Conservation (phyloP, 208 protist genomes). For the Spongospora subterranea region DNA sequence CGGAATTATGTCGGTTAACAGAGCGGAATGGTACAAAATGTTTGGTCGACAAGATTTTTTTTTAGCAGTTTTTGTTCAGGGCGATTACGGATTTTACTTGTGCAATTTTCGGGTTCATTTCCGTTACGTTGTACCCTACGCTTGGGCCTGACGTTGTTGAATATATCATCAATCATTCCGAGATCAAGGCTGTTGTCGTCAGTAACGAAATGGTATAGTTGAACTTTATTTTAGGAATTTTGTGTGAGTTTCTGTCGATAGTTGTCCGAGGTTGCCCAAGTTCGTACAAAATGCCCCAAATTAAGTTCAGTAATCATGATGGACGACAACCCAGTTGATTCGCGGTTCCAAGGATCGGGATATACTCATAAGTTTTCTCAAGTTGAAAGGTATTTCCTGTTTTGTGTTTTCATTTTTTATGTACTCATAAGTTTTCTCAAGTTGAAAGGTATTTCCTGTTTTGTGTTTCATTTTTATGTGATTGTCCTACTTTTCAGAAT, state of each 20-base stretch:
- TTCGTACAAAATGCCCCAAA: background rate
- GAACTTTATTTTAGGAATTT: background rate
- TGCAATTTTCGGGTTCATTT: background rate
- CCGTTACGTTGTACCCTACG: slow-evolving; percentile 56
- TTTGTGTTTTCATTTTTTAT: no score
- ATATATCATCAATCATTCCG: slow-evolving; percentile 61
- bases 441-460: no score
- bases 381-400: background rate
- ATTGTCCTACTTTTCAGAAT: no score
- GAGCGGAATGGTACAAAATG: background rate
- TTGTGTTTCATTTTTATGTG: background rate
- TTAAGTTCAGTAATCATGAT: background rate
- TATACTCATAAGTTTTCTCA: background rate
- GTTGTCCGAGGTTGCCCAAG: background rate
- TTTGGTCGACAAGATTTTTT: background rate
- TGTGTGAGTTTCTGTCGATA: background rate
- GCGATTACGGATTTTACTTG: slow-evolving; percentile 51
- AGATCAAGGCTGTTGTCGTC: slow-evolving; percentile 51
- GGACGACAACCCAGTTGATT: slow-evolving; percentile 3
- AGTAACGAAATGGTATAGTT: background rate
- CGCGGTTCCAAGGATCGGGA: no score
- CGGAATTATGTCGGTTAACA: slow-evolving; percentile 41
- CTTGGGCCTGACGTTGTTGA: slow-evolving; percentile 46
- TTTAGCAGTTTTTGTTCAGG: background rate
- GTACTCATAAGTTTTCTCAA: no score